phyloP scores from a whole-genome alignment of 495 filamentous ascomycete genomes.

The Durotheca rogersii region DNA sequence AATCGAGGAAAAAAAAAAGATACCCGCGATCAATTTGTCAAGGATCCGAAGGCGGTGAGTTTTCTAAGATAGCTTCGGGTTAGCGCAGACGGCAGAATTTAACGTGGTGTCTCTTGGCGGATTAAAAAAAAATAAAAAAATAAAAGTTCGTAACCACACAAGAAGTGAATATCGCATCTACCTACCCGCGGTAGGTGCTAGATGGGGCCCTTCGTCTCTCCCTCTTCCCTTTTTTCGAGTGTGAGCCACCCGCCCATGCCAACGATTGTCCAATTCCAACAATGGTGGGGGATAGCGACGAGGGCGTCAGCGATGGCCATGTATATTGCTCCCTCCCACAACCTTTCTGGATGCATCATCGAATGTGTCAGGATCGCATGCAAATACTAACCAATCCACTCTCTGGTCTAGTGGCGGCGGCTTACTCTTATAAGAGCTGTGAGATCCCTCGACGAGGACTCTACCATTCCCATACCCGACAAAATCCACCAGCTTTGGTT shows the following conservation, averaged over 20 bases:
- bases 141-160: constrained; percentile 25
- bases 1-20: too few relatives aligned
- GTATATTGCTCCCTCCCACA: not conserved
- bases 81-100: constrained; percentile 43
- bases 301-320: constrained; percentile 14
- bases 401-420: constrained; percentile 26
- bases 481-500: constrained; percentile 44
- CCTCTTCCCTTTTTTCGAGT: too few relatives aligned
- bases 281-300: constrained; percentile 32
- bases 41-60: constrained; percentile 43
- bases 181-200: too few relatives aligned
- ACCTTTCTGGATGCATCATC: not conserved
- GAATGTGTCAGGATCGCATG: too few relatives aligned
- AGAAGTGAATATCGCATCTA: too few relatives aligned
- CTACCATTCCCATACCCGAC: constrained; percentile 38
- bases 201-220: too few relatives aligned
- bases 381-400: constrained; percentile 16
- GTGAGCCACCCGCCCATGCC: constrained; percentile 25
- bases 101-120: too few relatives aligned
- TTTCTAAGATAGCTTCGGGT: constrained; percentile 3
- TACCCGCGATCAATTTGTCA: constrained; percentile 8
- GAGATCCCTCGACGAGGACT: constrained; percentile 43
- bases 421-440: constrained; percentile 33
- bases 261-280: constrained; percentile 15
- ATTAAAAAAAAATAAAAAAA: too few relatives aligned